Base-by-base conservation (phyloP, 2,329 filamentous ascomycete genomes). In the Monilinia aucupariae region DNA sequence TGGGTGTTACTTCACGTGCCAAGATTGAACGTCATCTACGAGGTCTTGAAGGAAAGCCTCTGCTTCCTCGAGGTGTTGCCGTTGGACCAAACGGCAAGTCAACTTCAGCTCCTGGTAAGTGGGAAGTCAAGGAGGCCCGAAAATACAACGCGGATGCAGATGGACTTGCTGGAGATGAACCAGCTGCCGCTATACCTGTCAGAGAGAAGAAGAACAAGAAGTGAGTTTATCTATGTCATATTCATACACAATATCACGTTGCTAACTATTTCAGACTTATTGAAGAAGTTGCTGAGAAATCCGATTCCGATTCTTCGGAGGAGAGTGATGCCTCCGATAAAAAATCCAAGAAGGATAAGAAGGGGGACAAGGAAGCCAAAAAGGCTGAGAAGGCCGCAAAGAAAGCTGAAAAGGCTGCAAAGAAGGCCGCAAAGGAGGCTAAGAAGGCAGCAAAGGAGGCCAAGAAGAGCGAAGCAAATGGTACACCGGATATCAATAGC, bases 61-160 rank as follows among this genome's bases (percentile, higher is more conserved):
- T 94, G 37, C 85, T 91, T 70, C 85, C 90, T 68, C 87, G 89
- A 76, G 89, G 89, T 68, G 82, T 89, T 66, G 83, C 85, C 64
- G 88, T 93, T 68, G 89, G 83, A 34, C 90, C 90, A 61, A 88
- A 89, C 70, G 89, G 89, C 65, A 83, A 87, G 68, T 75, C 82
- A 43, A 78, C 78, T 47, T 77, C 79, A 49, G 78, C 82, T 37
- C 84, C 87, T 63, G 85, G 87, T 71, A 96, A 96, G 78, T 96
- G 91, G 83, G 90, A 92, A 67, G 82, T 99, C 73, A 96, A 96
- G 79, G 91, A 97, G 76, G 89, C 90, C 13, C 85, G 91, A 74
- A 94, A 93, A 78, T 99, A 99, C 82, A 97, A 97, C 76, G 83
- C 85, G 55, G 92, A 97, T 74, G 94, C 91, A 61, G 94, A 99